phyloP scores from a whole-genome alignment of 768 basidiomycete genomes.

The Coprinellus aureogranulatus region DNA sequence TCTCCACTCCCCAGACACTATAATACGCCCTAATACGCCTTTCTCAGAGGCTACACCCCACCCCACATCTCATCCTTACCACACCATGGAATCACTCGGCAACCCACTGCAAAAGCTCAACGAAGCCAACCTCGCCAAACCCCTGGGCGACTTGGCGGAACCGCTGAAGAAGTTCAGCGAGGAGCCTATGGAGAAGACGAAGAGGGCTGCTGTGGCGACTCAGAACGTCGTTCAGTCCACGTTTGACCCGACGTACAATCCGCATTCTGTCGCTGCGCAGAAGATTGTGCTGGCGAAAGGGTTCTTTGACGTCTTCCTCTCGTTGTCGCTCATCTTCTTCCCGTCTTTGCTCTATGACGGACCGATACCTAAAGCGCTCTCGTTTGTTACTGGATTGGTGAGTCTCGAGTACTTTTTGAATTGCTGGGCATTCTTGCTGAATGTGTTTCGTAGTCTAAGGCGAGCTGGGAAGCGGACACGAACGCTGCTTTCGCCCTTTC shows the following conservation, averaged over 20 bases:
- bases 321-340: conserved; percentile 19
- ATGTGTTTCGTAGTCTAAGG: conserved; percentile 7
- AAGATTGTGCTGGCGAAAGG: conserved; percentile 21
- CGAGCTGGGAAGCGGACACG: conserved; percentile 14
- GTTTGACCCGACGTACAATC: not conserved
- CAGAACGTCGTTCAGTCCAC: not conserved
- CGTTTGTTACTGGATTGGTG: conserved; percentile 19
- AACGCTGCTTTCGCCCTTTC: conserved; percentile 13
- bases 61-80: not conserved
- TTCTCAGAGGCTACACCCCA: no score
- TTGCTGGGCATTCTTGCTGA: not conserved
- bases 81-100: not conserved
- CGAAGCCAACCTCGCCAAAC: not conserved
- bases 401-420: not conserved
- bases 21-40: no score
- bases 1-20: no score
- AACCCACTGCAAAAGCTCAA: not conserved
- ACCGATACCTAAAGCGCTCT: conserved; percentile 9
- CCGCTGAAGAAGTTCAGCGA: not conserved
- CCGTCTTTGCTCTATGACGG: conserved; percentile 22
- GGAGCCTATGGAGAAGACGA: not conserved
- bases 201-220: not conserved
- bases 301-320: conserved; percentile 18
- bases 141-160: not conserved
- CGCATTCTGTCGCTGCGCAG: conserved; percentile 1